These are phyloP conservation scores for Ensete ventricosum DNA, from an alignment of 176 grass and related monocot genomes.

Conservation along the genomic window DNA sequence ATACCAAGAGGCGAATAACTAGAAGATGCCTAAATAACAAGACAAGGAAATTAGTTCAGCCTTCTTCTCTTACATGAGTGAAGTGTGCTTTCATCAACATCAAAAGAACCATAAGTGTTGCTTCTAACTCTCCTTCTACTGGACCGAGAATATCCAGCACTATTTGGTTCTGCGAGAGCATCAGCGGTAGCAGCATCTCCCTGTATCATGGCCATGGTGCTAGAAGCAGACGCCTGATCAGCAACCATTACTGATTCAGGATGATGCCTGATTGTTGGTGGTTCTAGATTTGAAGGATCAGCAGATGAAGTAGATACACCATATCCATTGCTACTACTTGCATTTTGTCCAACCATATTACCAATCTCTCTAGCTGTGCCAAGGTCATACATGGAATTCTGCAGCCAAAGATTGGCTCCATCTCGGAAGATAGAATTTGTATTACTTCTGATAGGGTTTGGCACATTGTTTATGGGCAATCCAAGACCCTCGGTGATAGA, in stretches of 20 bases:
- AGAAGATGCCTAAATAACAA: background rate
- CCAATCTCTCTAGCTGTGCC: conserved; percentile 65
- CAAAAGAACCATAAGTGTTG: conserved; percentile 46
- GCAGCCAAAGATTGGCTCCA: conserved; percentile 53
- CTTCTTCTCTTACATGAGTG: conserved; percentile 67
- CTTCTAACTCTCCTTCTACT: conserved; percentile 62
- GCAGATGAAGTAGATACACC: conserved; percentile 47
- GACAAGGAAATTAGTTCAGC: conserved; percentile 45
- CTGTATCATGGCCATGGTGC: conserved; percentile 82
- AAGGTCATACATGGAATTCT: conserved; percentile 49
- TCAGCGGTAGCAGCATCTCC: conserved; percentile 40
- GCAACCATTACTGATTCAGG: conserved; percentile 44
- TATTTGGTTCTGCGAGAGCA: conserved; percentile 25
- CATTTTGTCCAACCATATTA: conserved; percentile 43
- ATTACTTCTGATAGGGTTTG: conserved; percentile 35
- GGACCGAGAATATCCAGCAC: conserved; percentile 49
- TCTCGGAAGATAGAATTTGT: conserved; percentile 40
- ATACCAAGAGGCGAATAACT: background rate
- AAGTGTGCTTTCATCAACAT: conserved; percentile 47
- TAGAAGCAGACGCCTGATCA: conserved; percentile 77
- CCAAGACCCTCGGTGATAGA: conserved; percentile 24
- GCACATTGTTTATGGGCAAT: conserved; percentile 30
- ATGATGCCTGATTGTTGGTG: conserved; percentile 21
- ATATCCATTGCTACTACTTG: conserved; percentile 25
- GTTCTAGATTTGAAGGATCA: conserved; percentile 44